Percentiles rank a stretch among this genome's conserved stretches.
Evolutionary conservation across 2,329 filamentous ascomycete genomes (phyloP).

Genomic region (Aureobasidium sp.): DNA sequence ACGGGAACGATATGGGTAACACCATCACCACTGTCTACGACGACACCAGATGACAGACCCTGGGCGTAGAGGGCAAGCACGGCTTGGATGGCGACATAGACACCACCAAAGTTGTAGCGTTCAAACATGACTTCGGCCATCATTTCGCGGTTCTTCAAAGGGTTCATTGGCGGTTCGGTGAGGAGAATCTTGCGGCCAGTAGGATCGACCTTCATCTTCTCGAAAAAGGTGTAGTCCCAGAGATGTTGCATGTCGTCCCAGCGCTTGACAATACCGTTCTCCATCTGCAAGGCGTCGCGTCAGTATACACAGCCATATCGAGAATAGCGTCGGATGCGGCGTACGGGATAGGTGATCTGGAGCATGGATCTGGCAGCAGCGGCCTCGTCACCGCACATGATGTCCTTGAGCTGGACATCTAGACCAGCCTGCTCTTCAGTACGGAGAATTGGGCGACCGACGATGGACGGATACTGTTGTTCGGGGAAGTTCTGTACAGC

Average conservation of each 20-base stretch:
- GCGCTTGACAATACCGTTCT: conserved; percentile 98
- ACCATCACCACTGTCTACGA: conserved; percentile 95
- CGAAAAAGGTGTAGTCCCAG: conserved; percentile 97
- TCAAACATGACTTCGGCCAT: conserved; percentile 99
- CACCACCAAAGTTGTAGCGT: conserved; percentile 88
- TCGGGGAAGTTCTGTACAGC: conserved; percentile 83
- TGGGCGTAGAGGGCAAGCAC: conserved; percentile 94
- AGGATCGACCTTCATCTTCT: conserved; percentile 92
- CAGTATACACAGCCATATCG: neutral
- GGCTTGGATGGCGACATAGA: conserved; percentile 97
- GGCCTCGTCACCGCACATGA: conserved; percentile 99
- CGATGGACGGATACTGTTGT: conserved; percentile 96
- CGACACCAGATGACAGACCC: conserved; percentile 77
- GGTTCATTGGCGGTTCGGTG: conserved; percentile 97
- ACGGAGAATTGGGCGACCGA: conserved; percentile 93
- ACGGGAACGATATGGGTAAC: conserved; percentile 98
- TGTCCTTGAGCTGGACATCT: conserved; percentile 80
- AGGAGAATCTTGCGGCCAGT: conserved; percentile 92
- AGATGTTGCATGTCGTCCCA: conserved; percentile 99
- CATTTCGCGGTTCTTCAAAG: conserved; percentile 89
- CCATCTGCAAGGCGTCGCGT: conserved; percentile 58
- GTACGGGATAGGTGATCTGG: conserved; percentile 90
- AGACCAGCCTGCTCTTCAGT: conserved; percentile 75
- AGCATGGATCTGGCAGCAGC: conserved; percentile 94
- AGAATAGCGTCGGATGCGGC: conserved; percentile 21